Base-by-base conservation (phyloP, 2,329 filamentous ascomycete genomes). In the Orbilia ellipsospora region DNA sequence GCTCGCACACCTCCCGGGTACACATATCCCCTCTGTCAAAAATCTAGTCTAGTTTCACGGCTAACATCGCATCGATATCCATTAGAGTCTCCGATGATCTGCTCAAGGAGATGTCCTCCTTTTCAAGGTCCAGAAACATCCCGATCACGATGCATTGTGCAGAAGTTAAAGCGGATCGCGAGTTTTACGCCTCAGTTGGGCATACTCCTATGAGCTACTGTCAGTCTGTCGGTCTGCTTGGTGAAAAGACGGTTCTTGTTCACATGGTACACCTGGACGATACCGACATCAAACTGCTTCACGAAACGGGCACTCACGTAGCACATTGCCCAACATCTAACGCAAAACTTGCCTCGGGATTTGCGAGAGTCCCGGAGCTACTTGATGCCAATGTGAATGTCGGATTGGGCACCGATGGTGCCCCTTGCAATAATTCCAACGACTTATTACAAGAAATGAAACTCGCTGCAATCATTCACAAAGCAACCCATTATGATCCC, bases 251-350 rank as follows among this genome's bases (percentile, higher is more conserved):
- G 0, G 85, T 87, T 0, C 82, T 87, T 0, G 85, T 84, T 0
- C 85, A 87, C 78, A 86, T 86, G 85, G 84, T 85, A 1, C 84
- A 87, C 77, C 80, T 86, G 3, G 84, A 86, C 75, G 82, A 81
- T 51, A 80, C 78, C 0, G 85, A 86, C 72, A 80, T 85, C 48
- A 78, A 81, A 5, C 79, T 83, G 1, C 79, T 85, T 26, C 78
- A 79, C 2, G 78, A 81, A n/a, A 83, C 82, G 0, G 82, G 82
- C 6, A 84, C 84, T 0, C 82, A 84, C 36, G 84, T 87, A 3
- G 84, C 85, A 4, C 85, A 87, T 79, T 86, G 85, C 73, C 84
- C 86, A 0, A 85, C 83, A 1, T 85, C 83, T 66, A 87, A 87
- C 77, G 82, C 83, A 28, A 87, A 87, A 78, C 83, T 87, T 13